Base-by-base conservation (phyloP, 441 rosid genomes). In the Brassica balearica region DNA sequence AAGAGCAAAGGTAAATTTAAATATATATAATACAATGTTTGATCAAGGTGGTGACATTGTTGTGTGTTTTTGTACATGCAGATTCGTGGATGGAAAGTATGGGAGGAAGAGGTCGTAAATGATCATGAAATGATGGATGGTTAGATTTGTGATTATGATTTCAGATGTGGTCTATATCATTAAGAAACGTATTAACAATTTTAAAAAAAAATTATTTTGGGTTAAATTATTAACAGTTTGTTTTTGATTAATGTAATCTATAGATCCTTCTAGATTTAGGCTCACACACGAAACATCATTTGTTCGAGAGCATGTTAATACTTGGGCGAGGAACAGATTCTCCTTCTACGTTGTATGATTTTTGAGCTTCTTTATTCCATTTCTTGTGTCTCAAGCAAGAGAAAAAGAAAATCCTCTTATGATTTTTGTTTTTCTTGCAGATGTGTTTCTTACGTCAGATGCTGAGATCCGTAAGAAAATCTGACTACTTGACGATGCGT, bases 211-310 rank as follows among this genome's bases (percentile, higher is more conserved):
- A 29, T 22, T 22, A 2, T 43, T 11, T 11, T 38, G 1, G 43
- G 43, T 38, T 38, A 38, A 38, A 46, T 46, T 1, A 70, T 59
- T 11, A 11, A 11, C 15, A 23, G 4, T 23, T 11, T 22, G 2
- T 4, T 15, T 1, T 12, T 48, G 55, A 71, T 48, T 83, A 34
- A 29, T 55, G 53, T 74, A 53, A 68, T 25, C 68, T 63, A 38
- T 4, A 94, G 99, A 92, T 80, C 89, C 93, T 65, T 53, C 85
- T 60, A 90, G 97, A 73, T 89, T 94, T 84, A 86, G 98, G 85
- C 97, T 96, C 53, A 90, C 99, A 66, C 95, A 92, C 8, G 97
- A 96, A 87, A 88, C 92, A 56, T 94, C 99, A 20, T 96, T 96
- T 77, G 94, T 96, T 2, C 85, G 74, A 83, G 90, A 83, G 38